These are phyloP conservation scores for Rheum nobile DNA, from an alignment of 148 eudicot species.

Conservation along the genomic window DNA sequence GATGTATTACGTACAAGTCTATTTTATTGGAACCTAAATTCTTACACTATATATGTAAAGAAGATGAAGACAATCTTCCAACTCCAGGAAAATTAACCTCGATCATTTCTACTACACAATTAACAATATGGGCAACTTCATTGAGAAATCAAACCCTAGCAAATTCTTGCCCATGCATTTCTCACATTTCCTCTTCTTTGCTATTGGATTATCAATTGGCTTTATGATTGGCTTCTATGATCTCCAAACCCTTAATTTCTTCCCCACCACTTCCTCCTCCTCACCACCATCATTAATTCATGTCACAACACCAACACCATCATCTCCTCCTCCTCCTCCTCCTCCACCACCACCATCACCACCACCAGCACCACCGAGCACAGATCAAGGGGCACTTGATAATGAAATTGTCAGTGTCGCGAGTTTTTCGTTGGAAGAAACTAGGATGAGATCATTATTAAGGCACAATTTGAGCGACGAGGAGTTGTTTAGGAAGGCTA, in stretches of 20 bases:
- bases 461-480: constrained; percentile 51
- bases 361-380: neutral
- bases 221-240: constrained; percentile 24
- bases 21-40: too few relatives aligned
- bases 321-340: neutral
- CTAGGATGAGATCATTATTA: constrained; percentile 3
- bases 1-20: too few relatives aligned
- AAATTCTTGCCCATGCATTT: neutral
- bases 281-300: neutral
- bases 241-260: constrained; percentile 19
- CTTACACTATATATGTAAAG: too few relatives aligned
- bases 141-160: neutral
- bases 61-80: too few relatives aligned
- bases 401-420: neutral
- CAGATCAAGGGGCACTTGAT: neutral
- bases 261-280: constrained; percentile 6
- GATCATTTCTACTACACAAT: too few relatives aligned
- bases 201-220: constrained; percentile 46
- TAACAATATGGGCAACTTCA: neutral
- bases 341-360: neutral
- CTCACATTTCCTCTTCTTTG: constrained; percentile 25
- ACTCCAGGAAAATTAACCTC: too few relatives aligned
- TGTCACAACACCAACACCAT: neutral
- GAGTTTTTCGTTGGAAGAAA: neutral
- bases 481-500: constrained; percentile 42